Percentiles rank a stretch among this genome's conserved stretches.
phyloP scores from a whole-genome alignment of 2,329 filamentous ascomycete species.

The Fusarium brachygibbosum region DNA sequence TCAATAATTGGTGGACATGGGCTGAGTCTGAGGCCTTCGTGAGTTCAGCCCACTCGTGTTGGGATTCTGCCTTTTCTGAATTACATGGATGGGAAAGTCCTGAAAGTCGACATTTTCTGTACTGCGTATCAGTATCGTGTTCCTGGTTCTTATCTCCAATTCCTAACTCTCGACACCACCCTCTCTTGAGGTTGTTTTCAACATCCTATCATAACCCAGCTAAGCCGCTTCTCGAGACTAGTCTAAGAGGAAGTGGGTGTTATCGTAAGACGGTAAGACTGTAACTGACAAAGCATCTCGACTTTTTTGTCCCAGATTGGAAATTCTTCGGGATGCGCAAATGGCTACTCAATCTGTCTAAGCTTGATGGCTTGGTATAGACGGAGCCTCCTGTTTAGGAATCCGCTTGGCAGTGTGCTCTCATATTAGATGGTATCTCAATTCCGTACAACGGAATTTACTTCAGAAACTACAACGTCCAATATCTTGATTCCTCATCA shows the following conservation, averaged over 20 bases:
- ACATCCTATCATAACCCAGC: slow-evolving; percentile 15
- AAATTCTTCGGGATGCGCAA: slow-evolving; percentile 21
- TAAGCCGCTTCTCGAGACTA: slow-evolving; percentile 16
- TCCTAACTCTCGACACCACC: slow-evolving; percentile 10
- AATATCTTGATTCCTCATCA: slow-evolving; percentile 18
- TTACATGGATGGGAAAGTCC: slow-evolving; percentile 16
- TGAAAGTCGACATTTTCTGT: background rate
- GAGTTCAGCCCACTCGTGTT: slow-evolving; percentile 25
- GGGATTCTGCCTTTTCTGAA: slow-evolving; percentile 17
- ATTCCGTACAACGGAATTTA: slow-evolving; percentile 35
- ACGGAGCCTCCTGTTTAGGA: slow-evolving; percentile 7
- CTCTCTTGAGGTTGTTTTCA: slow-evolving; percentile 12
- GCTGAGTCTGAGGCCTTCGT: slow-evolving; percentile 27
- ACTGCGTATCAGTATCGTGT: slow-evolving; percentile 25
- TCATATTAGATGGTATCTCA: slow-evolving; percentile 24
- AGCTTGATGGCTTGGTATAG: slow-evolving; percentile 19
- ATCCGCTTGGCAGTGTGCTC: slow-evolving; percentile 12
- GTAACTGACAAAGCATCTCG: slow-evolving; percentile 12
- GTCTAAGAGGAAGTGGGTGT: slow-evolving; percentile 32
- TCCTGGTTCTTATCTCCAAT: slow-evolving; percentile 13
- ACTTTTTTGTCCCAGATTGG: slow-evolving; percentile 19
- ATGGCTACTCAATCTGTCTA: slow-evolving; percentile 15
- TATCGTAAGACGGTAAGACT: background rate
- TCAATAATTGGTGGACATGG: slow-evolving; percentile 18
- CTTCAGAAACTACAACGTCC: background rate